Base-by-base conservation (phyloP, 208 protist species). In the Trypanosoma brucei region DNA sequence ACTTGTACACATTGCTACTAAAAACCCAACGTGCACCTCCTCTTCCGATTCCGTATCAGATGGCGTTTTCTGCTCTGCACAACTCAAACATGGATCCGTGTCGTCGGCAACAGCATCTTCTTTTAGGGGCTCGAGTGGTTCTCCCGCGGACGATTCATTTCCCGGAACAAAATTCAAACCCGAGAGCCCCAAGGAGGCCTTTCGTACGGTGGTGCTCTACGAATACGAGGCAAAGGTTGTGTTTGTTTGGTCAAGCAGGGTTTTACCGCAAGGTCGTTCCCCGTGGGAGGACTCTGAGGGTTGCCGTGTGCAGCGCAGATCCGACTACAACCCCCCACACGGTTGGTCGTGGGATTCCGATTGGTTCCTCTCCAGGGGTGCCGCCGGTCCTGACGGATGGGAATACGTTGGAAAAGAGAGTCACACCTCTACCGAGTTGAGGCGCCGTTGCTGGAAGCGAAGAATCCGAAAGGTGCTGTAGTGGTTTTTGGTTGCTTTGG, bases 401-500 rank as follows among this genome's bases (percentile, higher is more conserved):
- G 62, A 76, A 55, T 58, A 68, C 58, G 7, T 81, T 64, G 33
- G 72, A 57, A 72, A 57, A 61, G 61, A 68, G 70, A 59, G 59
- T 3, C 59, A 74, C 13, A 55, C 50, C 22, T 61, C 72, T 45
- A 42, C 55, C 59, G 80, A 55, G 31, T 38, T 93, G 59, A 83
- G 86, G 38, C 86, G 86, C 1, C 83, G 86, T 11, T 64, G 70
- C 62, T 93, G 86, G 86, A 74, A 71, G 49, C 83, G 86, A 22
- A 62, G 36, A 1, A 40, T 44, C 30, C 45, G 58, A 6, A 70
- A 57, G 35, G 56, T 38, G 36, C 31, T n/a, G 38, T 53, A 9
- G 48, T 54, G 37, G 49, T 62, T 14, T 62, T 62, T 54, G n/a
- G 6, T 62, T 7, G n/a, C 3, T 53, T 50, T 55, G 7, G 22